Evolutionary conservation across 2,329 filamentous ascomycete genomes (phyloP).

Genomic region (Arthrobotrys musiformis): DNA sequence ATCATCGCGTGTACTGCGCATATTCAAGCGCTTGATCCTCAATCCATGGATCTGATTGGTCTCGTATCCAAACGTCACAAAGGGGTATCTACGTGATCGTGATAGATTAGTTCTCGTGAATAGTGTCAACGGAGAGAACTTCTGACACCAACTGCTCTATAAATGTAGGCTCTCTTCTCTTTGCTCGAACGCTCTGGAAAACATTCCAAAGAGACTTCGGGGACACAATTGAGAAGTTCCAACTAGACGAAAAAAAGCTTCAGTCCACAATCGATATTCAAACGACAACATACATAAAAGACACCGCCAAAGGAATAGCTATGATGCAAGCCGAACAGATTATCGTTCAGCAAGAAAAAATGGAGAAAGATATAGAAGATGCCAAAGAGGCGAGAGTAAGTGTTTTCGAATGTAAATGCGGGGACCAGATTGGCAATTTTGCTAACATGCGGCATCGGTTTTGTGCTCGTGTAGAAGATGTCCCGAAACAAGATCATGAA

Average conservation of each 20-base stretch:
- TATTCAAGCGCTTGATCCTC: too few relatives aligned
- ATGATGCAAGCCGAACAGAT: background rate
- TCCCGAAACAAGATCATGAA: conserved; percentile 27
- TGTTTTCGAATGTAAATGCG: background rate
- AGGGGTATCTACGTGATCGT: too few relatives aligned
- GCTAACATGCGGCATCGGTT: too few relatives aligned
- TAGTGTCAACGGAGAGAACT: too few relatives aligned
- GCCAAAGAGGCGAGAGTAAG: background rate
- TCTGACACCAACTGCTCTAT: too few relatives aligned
- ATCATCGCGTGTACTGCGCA: too few relatives aligned
- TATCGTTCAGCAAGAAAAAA: background rate
- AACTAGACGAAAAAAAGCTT: conserved; percentile 15
- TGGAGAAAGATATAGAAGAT: background rate
- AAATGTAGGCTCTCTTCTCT: background rate
- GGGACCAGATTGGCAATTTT: too few relatives aligned
- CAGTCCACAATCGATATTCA: background rate
- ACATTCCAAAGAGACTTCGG: conserved; percentile 36
- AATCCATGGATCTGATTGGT: too few relatives aligned
- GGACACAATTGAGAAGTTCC: conserved; percentile 8
- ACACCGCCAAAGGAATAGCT: background rate
- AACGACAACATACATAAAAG: background rate
- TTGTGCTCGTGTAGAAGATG: too few relatives aligned
- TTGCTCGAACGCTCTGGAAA: conserved; percentile 26
- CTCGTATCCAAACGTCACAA: too few relatives aligned
- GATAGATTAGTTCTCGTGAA: background rate